Base-by-base conservation (phyloP, 2,329 filamentous ascomycete genomes). In the Fragosphaeria purpurea region DNA sequence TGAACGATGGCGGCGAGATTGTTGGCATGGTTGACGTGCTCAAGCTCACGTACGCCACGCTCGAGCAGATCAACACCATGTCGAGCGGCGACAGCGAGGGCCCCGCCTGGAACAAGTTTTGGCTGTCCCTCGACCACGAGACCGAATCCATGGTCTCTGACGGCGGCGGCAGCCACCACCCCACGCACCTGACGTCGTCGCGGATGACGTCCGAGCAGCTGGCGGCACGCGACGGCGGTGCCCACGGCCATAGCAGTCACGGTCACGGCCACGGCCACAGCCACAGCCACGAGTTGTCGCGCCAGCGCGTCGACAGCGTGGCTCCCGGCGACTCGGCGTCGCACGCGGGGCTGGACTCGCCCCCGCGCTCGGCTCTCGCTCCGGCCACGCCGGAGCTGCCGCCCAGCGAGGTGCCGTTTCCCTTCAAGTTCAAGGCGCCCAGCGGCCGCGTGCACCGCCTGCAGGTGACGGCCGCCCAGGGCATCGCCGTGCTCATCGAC, bases 91-190 rank as follows among this genome's bases (percentile, higher is more conserved):
- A 95, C 63, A 88, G 82, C 60, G 93, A 98, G 69, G 93, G 93
- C 0, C 93, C 93, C 5, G 93, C 93, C 6, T 98, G 93, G 93
- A 97, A 96, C 74, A 98, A 97, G 69, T 98, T 98, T 72, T 98
- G 93, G 93, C 76, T 97, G 58, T 97, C 93, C 1, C 83, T 98
- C 60, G 80, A 97, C 66, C 82, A 94, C 60, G 91, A 95, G 66
- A 91, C 90, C 11, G 93, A 97, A 68, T 98, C 93, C 2, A 85
- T 95, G 77, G 83, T 97, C 67, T 98, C 93, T 53, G 93, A 90
- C 53, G 88, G 94, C 51, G 87, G 85, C 46, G 87, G 86, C 62
- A 83, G 84, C 61, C 84, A 87, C 60, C 75, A 82, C 60, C 22
- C 22, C 22, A 74, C 82, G 58, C 75, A 82, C 60, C 81, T 48